phyloP scores from a whole-genome alignment of 2,329 filamentous ascomycete genomes.

The Teratosphaeria epicoccoides region DNA sequence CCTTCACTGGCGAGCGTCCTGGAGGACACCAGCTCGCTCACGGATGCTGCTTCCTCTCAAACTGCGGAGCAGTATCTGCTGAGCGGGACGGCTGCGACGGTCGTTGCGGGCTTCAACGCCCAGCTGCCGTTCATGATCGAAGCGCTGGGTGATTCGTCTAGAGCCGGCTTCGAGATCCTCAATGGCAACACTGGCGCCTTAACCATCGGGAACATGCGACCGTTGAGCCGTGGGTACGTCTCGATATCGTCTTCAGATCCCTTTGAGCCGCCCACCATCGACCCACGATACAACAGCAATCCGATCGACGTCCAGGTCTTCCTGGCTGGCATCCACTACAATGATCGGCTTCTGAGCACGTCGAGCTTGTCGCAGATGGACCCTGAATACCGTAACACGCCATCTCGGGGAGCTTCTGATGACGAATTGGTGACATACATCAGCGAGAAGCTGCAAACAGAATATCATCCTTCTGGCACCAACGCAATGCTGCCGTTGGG shows the following conservation, averaged over 20 bases:
- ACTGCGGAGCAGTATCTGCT: constrained; percentile 12
- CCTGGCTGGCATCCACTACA: constrained; percentile 20
- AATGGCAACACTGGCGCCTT: constrained; percentile 24
- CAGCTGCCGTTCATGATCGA: constrained; percentile 15
- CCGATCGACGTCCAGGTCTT: constrained; percentile 28
- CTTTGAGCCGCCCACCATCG: constrained; percentile 30
- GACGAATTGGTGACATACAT: constrained; percentile 20
- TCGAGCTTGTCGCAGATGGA: constrained; percentile 13
- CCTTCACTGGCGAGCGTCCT: constrained; percentile 16
- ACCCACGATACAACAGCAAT: constrained; percentile 37
- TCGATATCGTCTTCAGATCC: constrained; percentile 29
- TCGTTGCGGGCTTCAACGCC: constrained; percentile 17
- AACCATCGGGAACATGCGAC: constrained; percentile 28
- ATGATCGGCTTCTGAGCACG: constrained; percentile 18
- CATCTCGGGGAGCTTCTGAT: constrained; percentile 20
- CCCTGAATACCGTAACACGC: constrained; percentile 12
- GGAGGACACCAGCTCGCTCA: constrained; percentile 11
- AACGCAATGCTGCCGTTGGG: constrained; percentile 40
- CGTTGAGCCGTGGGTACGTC: constrained; percentile 37
- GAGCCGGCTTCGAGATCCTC: constrained; percentile 22
- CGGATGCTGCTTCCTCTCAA: constrained; percentile 12
- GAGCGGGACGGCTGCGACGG: constrained; percentile 6
- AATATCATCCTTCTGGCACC: constrained; percentile 43
- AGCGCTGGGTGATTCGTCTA: constrained; percentile 13
- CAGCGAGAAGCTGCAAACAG: constrained; percentile 27